Evolutionary conservation across 768 basidiomycete species (phyloP).

Genomic region (Leccinum longicurvipes): DNA sequence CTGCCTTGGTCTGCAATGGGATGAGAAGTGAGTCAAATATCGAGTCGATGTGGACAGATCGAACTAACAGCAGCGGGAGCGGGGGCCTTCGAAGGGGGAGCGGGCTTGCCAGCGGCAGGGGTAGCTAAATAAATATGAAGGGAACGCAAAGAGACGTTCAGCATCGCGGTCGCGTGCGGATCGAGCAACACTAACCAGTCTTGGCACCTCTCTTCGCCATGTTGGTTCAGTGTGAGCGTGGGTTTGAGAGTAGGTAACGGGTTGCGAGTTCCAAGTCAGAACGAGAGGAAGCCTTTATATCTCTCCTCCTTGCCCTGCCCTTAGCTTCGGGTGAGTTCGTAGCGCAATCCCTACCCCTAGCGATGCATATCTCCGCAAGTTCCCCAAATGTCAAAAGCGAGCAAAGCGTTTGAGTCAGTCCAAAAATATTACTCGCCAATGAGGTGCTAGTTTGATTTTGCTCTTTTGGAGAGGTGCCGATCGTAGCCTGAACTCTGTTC

Average conservation of each 20-base stretch:
- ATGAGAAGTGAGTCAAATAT: neutral
- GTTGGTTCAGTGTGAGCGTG: constrained; percentile 4
- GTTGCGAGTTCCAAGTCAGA: neutral
- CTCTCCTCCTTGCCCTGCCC: constrained; percentile 25
- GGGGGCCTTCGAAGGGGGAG: constrained; percentile 21
- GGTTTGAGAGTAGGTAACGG: constrained; percentile 1
- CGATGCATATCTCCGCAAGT: constrained; percentile 1
- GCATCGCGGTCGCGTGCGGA: neutral
- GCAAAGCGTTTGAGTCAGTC: neutral
- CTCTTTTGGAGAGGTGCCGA: constrained; percentile 10
- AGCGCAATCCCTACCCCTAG: constrained; percentile 9
- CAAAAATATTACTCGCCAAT: constrained; percentile 6
- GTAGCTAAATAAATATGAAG: constrained; percentile 6
- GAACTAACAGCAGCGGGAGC: constrained; percentile 17
- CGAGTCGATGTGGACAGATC: neutral
- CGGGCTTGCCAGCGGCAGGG: constrained; percentile 13
- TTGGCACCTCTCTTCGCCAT: constrained; percentile 28
- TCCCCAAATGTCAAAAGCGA: constrained; percentile 7
- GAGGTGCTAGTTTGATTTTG: constrained; percentile 2
- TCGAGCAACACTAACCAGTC: constrained; percentile 16
- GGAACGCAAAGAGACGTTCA: constrained; percentile 11
- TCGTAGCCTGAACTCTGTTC: neutral
- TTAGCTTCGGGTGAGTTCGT: constrained; percentile 23
- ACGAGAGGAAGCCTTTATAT: constrained; percentile 20
- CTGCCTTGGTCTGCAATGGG: constrained; percentile 18